Evolutionary conservation across 2,329 filamentous ascomycete species (phyloP), one percentile per base, ranked within the genome.

Genomic region (Botrytis cinerea): DNA sequence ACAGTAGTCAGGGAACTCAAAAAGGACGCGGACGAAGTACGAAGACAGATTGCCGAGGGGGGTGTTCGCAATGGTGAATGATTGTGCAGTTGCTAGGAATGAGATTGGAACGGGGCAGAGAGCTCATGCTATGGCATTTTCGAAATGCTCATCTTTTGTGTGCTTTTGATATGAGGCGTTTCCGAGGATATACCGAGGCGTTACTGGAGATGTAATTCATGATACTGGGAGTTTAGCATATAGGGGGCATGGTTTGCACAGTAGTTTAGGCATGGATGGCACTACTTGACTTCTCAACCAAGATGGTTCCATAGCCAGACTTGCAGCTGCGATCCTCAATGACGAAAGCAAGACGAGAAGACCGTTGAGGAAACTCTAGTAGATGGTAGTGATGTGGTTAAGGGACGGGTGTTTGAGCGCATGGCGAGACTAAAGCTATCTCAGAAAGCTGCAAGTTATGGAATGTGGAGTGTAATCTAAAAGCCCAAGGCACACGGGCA

Each of bases 1-100:
- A 76, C 79, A 64, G 80, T 81, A 10, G 74, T 81, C 6, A 79
- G 77, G 71, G 81, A 81, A 73, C 73, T 81, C 60, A 79, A 74
- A 72, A 79, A 76, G 72, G 80, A 82, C 73, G 78, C 71, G 1
- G 78, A 80, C 35, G 80, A 80, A 64, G 76, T 73, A 40, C 78
- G 68, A 38, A 76, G 64, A 57, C 74, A 75, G 40, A 38, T 72
- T 57, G 46, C 70, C n/a, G 61, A 66, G 4, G 70, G 70, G 3
- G 60, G 22, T 48, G 43, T 54, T 25, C 32, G 28, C 14, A 48
- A 72, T 16, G 46, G 60, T 4, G 46, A 64, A n/a, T 72, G 4
- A 54, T 22, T 54, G 18, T 5, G 7, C n/a, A 28, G 18, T 3
- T 20, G 35, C 20, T 35, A 35, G 38, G 45, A 14, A n/a, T 40